Evolutionary conservation across 2,329 filamentous ascomycete genomes (phyloP), one percentile per base, ranked within the genome.

Genomic region (Paecilomyces fulvus): DNA sequence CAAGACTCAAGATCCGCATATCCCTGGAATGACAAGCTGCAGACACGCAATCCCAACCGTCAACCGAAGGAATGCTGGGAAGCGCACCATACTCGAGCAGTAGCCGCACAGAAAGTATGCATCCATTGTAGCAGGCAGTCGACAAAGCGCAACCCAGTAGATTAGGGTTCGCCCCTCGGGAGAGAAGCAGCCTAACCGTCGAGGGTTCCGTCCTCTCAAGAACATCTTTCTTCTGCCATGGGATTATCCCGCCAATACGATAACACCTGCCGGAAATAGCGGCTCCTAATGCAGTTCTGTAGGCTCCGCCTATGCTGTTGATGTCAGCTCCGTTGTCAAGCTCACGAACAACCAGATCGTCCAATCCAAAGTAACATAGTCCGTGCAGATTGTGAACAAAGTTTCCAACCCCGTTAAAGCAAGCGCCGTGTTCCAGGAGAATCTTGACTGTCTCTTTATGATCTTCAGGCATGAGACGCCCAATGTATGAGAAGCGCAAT

Each of bases 281-380:
- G 11, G 57, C 54, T 46, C 53, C 49, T 11, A 59, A 21, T 12
- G 58, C 58, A 49, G 52, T 59, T 8, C 50, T 56, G 31, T 28
- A 58, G 14, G 48, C 11, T 1, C 53, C 58, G 21, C 58, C 23
- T 7, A 8, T 21, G 12, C 20, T 46, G 28, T 59, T 58, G n/a
- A 58, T 50, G 20, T 59, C 58, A 30, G 52, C 21, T 31, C 56
- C 58, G 3, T 30, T 25, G 17, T 66, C 61, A 2, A 68, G 37
- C 2, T 68, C 54, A 7, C 52, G 55, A 37, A 63, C 49, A 12
- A 68, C 61, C 11, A 64, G 23, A 25, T 61, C 59, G 31, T 59
- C 56, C 49, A 59, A 43, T 3, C 59, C 64, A 33, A 28, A 33
- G 6, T 4, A 25, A 30, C 60, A 60, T 49, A 64, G 64, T 48